Conservation (phyloP, 257 asterid species). For the Solanum piurae region DNA sequence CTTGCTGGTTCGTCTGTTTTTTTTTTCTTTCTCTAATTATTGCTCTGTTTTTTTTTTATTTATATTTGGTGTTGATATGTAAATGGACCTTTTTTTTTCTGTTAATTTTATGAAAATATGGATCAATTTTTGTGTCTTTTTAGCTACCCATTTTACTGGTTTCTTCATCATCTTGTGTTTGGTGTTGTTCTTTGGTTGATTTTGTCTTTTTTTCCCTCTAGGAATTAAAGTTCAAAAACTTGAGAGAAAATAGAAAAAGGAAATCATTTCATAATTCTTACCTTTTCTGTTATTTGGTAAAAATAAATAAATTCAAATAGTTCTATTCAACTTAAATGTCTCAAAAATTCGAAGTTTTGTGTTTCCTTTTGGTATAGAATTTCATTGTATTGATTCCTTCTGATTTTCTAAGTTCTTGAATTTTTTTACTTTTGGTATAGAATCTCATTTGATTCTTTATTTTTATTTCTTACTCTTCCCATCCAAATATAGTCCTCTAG, state of each 20-base stretch:
- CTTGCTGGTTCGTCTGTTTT: conserved; percentile 43
- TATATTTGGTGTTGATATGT: background rate
- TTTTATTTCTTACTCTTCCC: background rate
- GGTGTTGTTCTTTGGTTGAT: background rate
- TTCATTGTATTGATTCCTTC: background rate
- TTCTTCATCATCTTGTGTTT: background rate
- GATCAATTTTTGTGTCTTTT: background rate
- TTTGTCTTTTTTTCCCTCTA: background rate
- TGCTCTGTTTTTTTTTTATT: background rate
- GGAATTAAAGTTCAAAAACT: background rate
- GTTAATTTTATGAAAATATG: background rate
- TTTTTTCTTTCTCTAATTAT: background rate
- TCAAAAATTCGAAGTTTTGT: background rate
- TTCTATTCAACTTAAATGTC: background rate
- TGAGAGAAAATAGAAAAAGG: background rate
- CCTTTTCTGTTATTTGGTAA: background rate
- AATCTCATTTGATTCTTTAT: background rate
- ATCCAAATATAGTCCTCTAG: background rate
- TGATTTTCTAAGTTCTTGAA: background rate
- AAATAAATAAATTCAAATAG: background rate
- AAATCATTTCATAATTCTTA: background rate
- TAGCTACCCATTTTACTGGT: background rate
- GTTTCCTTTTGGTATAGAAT: background rate
- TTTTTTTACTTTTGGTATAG: background rate
- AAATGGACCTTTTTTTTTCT: background rate